Evolutionary conservation across 805 yeast genomes (phyloP).

Genomic region (Suhomyces tanzawaensis): DNA sequence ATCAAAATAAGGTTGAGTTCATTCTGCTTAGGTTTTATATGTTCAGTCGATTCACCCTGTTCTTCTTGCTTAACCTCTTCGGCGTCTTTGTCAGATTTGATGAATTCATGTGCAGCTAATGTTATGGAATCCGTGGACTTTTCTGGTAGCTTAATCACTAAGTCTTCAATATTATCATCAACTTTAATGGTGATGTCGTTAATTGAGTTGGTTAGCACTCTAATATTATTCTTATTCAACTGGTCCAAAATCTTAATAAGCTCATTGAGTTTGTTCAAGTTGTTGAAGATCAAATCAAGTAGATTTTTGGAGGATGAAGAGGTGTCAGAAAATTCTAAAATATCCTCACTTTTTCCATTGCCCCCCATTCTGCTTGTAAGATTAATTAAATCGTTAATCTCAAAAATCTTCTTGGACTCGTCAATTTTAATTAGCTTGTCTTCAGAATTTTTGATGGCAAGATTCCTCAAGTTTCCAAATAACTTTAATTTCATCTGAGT

Average conservation of each 20-base stretch:
- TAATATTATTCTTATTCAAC: constrained; percentile 25
- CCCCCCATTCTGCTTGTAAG: constrained; percentile 24
- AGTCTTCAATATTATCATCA: constrained; percentile 18
- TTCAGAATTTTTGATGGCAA: constrained; percentile 19
- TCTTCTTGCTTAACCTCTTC: too few relatives aligned
- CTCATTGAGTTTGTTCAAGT: constrained; percentile 29
- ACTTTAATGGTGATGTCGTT: constrained; percentile 29
- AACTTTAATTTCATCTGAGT: constrained; percentile 24
- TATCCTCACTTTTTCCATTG: constrained; percentile 4
- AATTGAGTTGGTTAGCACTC: constrained; percentile 25
- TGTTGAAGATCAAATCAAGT: constrained; percentile 26
- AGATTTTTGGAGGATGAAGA: constrained; percentile 11
- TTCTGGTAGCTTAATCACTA: constrained; percentile 15
- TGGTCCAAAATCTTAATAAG: constrained; percentile 35
- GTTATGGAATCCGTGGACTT: constrained; percentile 5
- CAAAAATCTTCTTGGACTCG: constrained; percentile 23
- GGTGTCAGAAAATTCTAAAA: neutral
- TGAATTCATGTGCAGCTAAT: neutral
- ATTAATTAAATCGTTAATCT: constrained; percentile 27
- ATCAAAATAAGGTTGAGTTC: constrained; percentile 19
- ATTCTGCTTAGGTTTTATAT: constrained; percentile 4
- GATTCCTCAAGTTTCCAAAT: constrained; percentile 26
- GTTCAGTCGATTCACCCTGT: neutral
- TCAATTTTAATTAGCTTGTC: constrained; percentile 22
- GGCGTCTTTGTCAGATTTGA: neutral